Evolutionary conservation across 2,329 filamentous ascomycete species (phyloP).

Genomic region (Ascochyta fabae): DNA sequence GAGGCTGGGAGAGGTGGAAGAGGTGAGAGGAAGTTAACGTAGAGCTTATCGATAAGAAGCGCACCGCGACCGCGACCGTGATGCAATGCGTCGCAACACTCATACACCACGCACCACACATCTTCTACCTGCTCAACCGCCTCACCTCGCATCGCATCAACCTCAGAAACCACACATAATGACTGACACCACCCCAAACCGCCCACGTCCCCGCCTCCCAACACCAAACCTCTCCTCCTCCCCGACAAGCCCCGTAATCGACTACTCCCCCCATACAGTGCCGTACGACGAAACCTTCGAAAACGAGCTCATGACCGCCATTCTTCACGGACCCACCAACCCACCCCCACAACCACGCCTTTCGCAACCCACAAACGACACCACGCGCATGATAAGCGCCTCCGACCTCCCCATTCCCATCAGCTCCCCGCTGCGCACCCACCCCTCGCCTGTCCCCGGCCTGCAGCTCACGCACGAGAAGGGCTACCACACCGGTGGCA

Average conservation of each 20-base stretch:
- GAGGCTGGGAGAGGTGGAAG: not conserved
- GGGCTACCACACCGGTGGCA: constrained; percentile 58
- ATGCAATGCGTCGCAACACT: not conserved
- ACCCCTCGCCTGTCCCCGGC: constrained; percentile 52
- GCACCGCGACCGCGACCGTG: not conserved
- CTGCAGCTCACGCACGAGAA: constrained; percentile 54
- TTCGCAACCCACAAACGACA: constrained; percentile 25
- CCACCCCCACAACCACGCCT: constrained; percentile 16
- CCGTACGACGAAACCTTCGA: constrained; percentile 55
- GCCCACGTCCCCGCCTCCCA: constrained; percentile 38
- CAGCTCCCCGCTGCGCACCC: constrained; percentile 51
- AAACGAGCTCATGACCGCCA: constrained; percentile 50
- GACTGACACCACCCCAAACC: constrained; percentile 21
- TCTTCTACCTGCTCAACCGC: not conserved
- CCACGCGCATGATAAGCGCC: constrained; percentile 37
- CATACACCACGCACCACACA: not conserved
- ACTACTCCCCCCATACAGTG: constrained; percentile 53
- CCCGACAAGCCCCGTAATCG: constrained; percentile 41
- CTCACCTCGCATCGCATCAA: not conserved
- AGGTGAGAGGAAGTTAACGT: not conserved
- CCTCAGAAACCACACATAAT: constrained; percentile 12
- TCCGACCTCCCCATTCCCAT: constrained; percentile 52
- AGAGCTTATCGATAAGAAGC: constrained; percentile 8
- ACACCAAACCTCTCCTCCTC: constrained; percentile 40
- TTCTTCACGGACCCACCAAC: constrained; percentile 43